Conservation (phyloP, 306 rosid species). For the Corylus avellana region DNA sequence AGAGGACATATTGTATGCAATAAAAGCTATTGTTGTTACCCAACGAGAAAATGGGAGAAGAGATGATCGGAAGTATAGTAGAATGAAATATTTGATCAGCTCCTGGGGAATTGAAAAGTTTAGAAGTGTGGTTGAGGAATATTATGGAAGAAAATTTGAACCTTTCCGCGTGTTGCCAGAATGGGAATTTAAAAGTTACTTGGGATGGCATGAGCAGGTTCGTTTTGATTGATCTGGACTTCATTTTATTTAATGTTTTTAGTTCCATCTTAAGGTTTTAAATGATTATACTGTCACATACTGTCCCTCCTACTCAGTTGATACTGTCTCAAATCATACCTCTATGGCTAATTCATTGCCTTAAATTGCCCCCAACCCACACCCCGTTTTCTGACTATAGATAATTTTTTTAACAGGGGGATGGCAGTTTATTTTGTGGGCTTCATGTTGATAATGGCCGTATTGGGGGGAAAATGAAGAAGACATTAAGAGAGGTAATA, state of each 20-base stretch:
- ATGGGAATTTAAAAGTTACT: constrained; percentile 90
- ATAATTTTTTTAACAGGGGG: constrained; percentile 57
- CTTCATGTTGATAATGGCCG: constrained; percentile 95
- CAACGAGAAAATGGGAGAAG: constrained; percentile 97
- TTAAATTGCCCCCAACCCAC: neutral
- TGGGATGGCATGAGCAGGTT: constrained; percentile 99
- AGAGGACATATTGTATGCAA: constrained; percentile 89
- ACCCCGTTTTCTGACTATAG: constrained; percentile 10
- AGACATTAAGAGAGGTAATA: constrained; percentile 81
- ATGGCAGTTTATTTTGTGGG: constrained; percentile 83
- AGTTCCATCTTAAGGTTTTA: neutral
- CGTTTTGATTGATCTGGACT: constrained; percentile 29
- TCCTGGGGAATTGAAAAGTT: constrained; percentile 98
- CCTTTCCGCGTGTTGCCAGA: constrained; percentile 77
- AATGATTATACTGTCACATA: neutral
- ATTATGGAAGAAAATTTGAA: constrained; percentile 89
- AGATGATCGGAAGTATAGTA: constrained; percentile 94
- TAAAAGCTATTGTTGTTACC: constrained; percentile 93
- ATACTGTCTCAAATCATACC: constrained; percentile 17
- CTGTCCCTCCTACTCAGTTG: neutral
- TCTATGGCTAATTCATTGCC: constrained; percentile 11
- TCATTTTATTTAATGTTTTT: constrained; percentile 19
- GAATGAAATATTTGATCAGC: constrained; percentile 89
- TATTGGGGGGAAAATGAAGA: constrained; percentile 82
- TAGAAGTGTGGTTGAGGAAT: constrained; percentile 71